phyloP scores from a whole-genome alignment of 2,329 filamentous ascomycete species.

The Lachnellula subtilissima region DNA sequence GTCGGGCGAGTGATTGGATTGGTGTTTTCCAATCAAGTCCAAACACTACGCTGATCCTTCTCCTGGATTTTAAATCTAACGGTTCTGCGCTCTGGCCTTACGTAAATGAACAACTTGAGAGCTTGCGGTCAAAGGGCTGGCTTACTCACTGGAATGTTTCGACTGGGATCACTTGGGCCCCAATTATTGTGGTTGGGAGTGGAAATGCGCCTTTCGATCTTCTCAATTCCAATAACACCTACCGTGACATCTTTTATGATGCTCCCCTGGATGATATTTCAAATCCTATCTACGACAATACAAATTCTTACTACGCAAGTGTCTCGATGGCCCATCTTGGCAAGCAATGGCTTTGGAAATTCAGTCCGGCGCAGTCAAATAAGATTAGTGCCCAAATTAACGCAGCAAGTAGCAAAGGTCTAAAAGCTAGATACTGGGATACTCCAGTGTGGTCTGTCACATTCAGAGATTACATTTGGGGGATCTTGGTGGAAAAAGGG shows the following conservation, averaged over 20 bases:
- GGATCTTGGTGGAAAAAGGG: constrained; percentile 45
- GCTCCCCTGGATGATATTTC: constrained; percentile 46
- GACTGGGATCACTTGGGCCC: constrained; percentile 44
- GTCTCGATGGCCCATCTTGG: constrained; percentile 42
- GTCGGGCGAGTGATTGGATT: constrained; percentile 27
- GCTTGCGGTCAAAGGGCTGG: constrained; percentile 52
- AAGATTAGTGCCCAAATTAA: constrained; percentile 40
- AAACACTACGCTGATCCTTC: constrained; percentile 50
- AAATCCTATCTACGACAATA: constrained; percentile 36
- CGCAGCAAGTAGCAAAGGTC: constrained; percentile 42
- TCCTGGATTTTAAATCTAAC: constrained; percentile 63
- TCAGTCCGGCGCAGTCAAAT: constrained; percentile 40
- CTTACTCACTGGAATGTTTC: constrained; percentile 43
- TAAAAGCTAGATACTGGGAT: constrained; percentile 55
- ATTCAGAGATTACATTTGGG: constrained; percentile 50
- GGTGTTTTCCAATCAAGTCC: constrained; percentile 53
- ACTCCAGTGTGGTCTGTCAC: constrained; percentile 50
- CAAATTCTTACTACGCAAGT: constrained; percentile 62
- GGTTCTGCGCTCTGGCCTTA: constrained; percentile 44
- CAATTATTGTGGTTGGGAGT: constrained; percentile 62
- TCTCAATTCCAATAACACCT: constrained; percentile 44
- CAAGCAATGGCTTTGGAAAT: constrained; percentile 39
- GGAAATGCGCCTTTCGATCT: constrained; percentile 55
- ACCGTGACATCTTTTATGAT: constrained; percentile 60
- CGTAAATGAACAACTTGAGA: constrained; percentile 50